Conservation (phyloP, 2,329 filamentous ascomycete genomes). For the Aspergillus glaucus region DNA sequence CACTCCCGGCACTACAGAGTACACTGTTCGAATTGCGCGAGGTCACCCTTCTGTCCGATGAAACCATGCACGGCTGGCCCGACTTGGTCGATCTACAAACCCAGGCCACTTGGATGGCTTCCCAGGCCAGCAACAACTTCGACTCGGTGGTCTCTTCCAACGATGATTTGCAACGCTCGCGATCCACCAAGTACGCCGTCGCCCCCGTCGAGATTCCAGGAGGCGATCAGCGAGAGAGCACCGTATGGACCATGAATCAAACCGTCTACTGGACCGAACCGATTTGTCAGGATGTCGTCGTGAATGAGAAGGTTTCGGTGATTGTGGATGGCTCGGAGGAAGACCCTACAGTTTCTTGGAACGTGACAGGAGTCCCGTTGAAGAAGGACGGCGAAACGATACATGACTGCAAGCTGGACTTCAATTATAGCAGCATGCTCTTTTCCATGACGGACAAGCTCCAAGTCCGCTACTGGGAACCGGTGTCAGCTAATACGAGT, state of each 20-base stretch:
- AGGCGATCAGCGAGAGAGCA: constrained; percentile 14
- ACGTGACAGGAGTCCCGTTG: constrained; percentile 20
- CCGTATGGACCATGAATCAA: constrained; percentile 27
- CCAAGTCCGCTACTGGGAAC: constrained; percentile 31
- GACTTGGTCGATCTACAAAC: constrained; percentile 19
- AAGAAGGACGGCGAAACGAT: constrained; percentile 8
- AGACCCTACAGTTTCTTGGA: constrained; percentile 20
- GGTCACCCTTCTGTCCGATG: constrained; percentile 15
- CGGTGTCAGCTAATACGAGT: constrained; percentile 12
- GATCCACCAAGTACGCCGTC: constrained; percentile 24
- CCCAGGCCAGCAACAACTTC: constrained; percentile 19
- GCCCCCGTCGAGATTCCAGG: constrained; percentile 27
- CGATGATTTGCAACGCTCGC: constrained; percentile 15
- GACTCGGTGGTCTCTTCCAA: constrained; percentile 16
- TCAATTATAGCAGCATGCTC: constrained; percentile 24
- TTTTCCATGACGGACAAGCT: constrained; percentile 24
- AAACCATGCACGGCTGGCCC: constrained; percentile 24
- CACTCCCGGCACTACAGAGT: constrained; percentile 28
- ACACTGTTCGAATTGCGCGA: constrained; percentile 26
- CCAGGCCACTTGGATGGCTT: constrained; percentile 26
- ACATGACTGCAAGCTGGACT: constrained; percentile 20
- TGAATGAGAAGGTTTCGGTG: constrained; percentile 16
- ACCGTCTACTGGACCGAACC: constrained; percentile 27
- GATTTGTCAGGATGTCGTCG: constrained; percentile 16
- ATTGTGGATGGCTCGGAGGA: constrained; percentile 13